Base-by-base conservation (phyloP, 1,139 yeast genomes). In the Diutina catenulata region DNA sequence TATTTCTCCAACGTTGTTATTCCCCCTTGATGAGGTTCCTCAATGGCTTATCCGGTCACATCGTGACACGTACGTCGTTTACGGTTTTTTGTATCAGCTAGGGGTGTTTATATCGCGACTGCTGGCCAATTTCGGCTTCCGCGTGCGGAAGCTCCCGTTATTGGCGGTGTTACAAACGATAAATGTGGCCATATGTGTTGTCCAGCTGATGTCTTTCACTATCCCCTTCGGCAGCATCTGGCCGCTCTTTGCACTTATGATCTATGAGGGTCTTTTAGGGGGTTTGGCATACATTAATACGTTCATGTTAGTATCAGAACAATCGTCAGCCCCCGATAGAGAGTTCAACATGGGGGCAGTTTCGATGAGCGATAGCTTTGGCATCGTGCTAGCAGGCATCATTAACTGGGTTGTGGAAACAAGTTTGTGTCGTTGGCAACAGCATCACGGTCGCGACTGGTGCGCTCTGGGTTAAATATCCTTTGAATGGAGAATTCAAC, bases 341-440 rank as follows among this genome's bases (percentile, higher is more conserved):
- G 97, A 91, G 52, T 87, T 88, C 52, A 78, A 93, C 5, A 72
- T 91, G 73, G 97, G 96, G 1, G 75, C 94, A n/a, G 95, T 87
- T 1, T 87, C 95, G 0, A 75, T 88, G 42, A 84, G 95, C 45
- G 97, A 91, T 53, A 80, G 94, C 11, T 75, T 82, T 18, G 97
- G 97, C 0, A 76, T 88, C 23, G 82, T 86, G 4, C 35, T 81
- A 1, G 94, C 96, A 2, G 96, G 95, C 0, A 51, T 76, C 11
- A 54, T 84, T 4, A 87, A 86, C 33, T 64, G 82, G 61, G 70
- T 76, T 70, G 57, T 88, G 8, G 97, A 91, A 48, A 75, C 80
- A 6, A 50, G 60, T 2, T 62, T 91, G n/a, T 88, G 96, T 51
- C 52, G 61, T 5, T 72, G 70, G 48, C 35, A 31, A n/a, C 25